Evolutionary conservation across 129 eudicot species (phyloP).

Genomic region (Sambucus nigra): DNA sequence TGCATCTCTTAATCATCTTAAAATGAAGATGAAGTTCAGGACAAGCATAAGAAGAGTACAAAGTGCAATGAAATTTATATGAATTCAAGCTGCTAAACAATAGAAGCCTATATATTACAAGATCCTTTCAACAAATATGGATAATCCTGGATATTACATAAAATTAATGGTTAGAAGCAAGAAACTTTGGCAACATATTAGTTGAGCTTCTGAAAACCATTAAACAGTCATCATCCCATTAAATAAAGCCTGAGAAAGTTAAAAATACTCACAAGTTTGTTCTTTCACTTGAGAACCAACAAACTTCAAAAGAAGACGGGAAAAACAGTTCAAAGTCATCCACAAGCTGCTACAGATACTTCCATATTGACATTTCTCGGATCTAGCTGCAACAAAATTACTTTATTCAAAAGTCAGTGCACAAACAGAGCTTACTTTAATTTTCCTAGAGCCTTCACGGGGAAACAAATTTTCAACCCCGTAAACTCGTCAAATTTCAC

Average conservation of each 20-base stretch:
- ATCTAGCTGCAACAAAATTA: slow-evolving; percentile 1
- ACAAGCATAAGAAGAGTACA: no score
- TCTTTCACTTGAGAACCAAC: slow-evolving; percentile 5
- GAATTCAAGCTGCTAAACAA: neutral
- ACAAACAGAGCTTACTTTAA: neutral
- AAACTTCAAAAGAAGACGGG: neutral
- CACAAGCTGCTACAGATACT: neutral
- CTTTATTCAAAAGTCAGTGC: neutral
- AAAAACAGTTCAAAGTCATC: neutral
- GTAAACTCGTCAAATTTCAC: no score
- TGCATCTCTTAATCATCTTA: no score
- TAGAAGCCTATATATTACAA: neutral
- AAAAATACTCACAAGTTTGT: neutral
- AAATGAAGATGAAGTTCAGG: no score
- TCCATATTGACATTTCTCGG: neutral
- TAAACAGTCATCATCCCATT: no score
- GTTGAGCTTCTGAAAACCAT: neutral
- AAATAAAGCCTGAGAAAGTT: neutral
- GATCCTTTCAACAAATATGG: slow-evolving; percentile 1
- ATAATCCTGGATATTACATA: neutral
- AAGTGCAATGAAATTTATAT: neutral
- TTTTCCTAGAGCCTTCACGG: neutral
- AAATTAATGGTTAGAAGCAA: slow-evolving; percentile 1
- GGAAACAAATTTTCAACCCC: neutral
- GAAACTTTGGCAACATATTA: neutral